phyloP scores from a whole-genome alignment of 495 filamentous ascomycete species.

The Terfezia claveryi region DNA sequence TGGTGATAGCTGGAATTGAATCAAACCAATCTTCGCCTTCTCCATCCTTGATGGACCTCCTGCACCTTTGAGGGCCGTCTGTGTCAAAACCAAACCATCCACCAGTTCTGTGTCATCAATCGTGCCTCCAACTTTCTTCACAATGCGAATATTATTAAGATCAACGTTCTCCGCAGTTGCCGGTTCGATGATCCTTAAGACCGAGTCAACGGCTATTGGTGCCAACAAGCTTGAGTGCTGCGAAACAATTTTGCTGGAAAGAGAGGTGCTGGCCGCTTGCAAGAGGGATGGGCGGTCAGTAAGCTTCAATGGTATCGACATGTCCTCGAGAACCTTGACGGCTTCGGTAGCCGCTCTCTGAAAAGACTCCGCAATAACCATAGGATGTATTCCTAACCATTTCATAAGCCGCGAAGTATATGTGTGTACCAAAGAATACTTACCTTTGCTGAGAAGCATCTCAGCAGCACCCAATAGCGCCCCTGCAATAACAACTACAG shows the following conservation, averaged over 20 bases:
- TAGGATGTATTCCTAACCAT: conserved; percentile 59
- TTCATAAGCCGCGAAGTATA: neutral
- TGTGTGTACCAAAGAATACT: neutral
- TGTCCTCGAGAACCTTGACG: conserved; percentile 75
- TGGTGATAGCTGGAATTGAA: conserved; percentile 94
- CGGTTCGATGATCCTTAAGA: conserved; percentile 80
- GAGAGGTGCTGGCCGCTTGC: conserved; percentile 87
- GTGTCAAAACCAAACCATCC: conserved; percentile 81
- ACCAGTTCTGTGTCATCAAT: conserved; percentile 97
- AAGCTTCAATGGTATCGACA: conserved; percentile 85
- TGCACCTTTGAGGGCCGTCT: conserved; percentile 78
- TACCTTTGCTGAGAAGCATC: conserved; percentile 62
- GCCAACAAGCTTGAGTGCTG: conserved; percentile 83
- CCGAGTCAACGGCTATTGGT: conserved; percentile 91
- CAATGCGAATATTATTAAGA: conserved; percentile 79
- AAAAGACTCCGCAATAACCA: conserved; percentile 92
- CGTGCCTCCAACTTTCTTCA: conserved; percentile 95
- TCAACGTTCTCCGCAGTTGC: conserved; percentile 94
- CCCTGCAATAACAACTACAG: conserved; percentile 91
- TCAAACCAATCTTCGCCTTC: conserved; percentile 89
- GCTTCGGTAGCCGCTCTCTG: conserved; percentile 76
- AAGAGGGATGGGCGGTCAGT: conserved; percentile 73
- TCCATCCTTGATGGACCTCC: conserved; percentile 85
- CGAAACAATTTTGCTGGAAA: conserved; percentile 96
- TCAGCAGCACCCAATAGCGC: conserved; percentile 87